A percentile compares a stretch with the other conserved stretches of the same genome.
phyloP scores from a whole-genome alignment of 306 rosid genomes.

The Inga leiocalycina region DNA sequence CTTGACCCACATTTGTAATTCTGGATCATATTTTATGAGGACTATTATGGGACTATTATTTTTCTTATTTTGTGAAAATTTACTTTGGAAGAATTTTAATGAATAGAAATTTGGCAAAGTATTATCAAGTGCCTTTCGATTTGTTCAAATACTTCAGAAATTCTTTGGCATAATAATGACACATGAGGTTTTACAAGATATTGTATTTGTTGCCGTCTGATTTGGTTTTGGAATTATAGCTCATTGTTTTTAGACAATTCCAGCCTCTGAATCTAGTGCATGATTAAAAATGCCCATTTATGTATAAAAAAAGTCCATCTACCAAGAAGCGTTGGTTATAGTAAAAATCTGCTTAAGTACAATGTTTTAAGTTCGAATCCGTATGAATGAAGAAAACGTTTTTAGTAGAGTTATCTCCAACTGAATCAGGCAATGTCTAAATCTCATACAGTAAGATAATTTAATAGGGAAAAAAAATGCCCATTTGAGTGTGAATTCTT shows the following conservation, averaged over 20 bases:
- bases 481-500: not conserved
- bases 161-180: not conserved
- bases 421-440: too few species aligned
- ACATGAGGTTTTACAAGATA: not conserved
- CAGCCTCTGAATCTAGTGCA: not conserved
- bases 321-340: too few species aligned
- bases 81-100: not conserved
- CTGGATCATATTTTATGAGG: not conserved
- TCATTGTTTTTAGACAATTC: not conserved
- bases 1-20: not conserved
- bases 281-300: not conserved
- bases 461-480: too few species aligned
- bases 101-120: not conserved
- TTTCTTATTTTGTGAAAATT: not conserved
- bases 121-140: not conserved
- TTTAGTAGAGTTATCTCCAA: too few species aligned
- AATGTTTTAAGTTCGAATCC: too few species aligned
- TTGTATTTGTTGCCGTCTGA: too few species aligned
- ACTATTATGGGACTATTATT: not conserved
- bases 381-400: too few species aligned
- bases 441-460: too few species aligned
- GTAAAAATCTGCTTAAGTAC: too few species aligned
- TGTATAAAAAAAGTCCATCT: too few species aligned
- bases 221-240: not conserved
- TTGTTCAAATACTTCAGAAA: not conserved